Base-by-base conservation (phyloP, 176 grass and related monocot genomes). In the Chloris gayana region DNA sequence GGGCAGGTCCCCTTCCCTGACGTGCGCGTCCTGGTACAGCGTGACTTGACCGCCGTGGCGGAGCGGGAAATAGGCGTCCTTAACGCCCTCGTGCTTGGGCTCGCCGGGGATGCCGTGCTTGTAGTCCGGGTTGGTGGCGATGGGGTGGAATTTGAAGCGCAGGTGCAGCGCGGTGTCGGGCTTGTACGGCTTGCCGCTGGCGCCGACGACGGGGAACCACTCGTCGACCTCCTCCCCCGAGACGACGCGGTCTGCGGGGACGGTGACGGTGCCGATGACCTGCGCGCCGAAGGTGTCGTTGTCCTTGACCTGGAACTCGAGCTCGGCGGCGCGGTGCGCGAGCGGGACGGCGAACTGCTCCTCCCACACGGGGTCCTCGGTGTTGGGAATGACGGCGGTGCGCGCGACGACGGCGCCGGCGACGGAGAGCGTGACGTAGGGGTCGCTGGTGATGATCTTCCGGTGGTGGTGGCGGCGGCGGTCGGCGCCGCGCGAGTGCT, bases 1-100 rank as follows among this genome's bases (percentile, higher is more conserved):
- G 14, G 88, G 92, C 22, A 99, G 87, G 21, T 93, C 79, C 31
- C 90, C 90, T 6, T 95, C 84, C 64, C 19, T 95, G 73, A 89
- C 79, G 75, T 95, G 92, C 21, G 96, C 92, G 65, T 99, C 96
- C 88, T 99, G 96, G 86, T 99, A 99, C 34, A 99, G 86, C 53
- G 82, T 95, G 33, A 99, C 29, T 0, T 9, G 58, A 0, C 92
- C 62, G 26, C 96, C 96, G 14, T 89, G 83, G 47, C 96, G 83
- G 18, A 93, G 73, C 32, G 90, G 96, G 89, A 95, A 99, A 80
- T 99, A 98, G 30, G 96, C 80, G 56, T 95, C 90, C 88, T 7
- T 74, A 35, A 99, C 70, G 38, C 92, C 96, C 27, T 34, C 62
- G 13, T 85, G 86, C 3, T 93, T 56, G 0, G 92, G 96, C 64